phyloP scores from a whole-genome alignment of 1,284 basidiomycete genomes.

The Flammula alnicola region DNA sequence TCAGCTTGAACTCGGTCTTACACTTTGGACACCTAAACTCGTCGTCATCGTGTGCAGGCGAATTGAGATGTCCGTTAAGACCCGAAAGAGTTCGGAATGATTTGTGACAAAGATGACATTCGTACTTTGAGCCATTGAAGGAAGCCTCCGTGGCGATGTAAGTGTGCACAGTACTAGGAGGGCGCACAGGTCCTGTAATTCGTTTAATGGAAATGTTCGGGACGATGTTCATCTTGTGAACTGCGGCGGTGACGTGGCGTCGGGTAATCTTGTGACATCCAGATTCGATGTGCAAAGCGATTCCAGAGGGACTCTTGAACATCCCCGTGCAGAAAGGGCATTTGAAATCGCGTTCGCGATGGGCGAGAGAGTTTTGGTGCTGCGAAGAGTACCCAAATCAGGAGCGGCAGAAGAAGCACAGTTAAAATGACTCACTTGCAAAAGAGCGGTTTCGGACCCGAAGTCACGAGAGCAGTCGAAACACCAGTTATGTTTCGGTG shows the following conservation, averaged over 20 bases:
- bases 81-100: conserved; percentile 34
- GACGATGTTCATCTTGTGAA: conserved; percentile 37
- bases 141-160: conserved; percentile 39
- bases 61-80: conserved; percentile 46
- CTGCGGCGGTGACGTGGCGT: conserved; percentile 39
- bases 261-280: conserved; percentile 40
- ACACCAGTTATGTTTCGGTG: conserved; percentile 30
- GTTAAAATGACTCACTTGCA: conserved; percentile 19
- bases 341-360: conserved; percentile 27
- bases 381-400: conserved; percentile 13
- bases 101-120: conserved; percentile 44
- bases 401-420: neutral
- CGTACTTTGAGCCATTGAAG: conserved; percentile 44
- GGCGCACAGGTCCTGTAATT: conserved; percentile 25
- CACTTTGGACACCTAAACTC: conserved; percentile 51
- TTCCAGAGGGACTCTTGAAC: conserved; percentile 40
- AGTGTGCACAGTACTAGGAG: conserved; percentile 15
- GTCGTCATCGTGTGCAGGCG: conserved; percentile 44
- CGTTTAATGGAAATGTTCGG: conserved; percentile 40
- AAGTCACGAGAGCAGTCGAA: conserved; percentile 34
- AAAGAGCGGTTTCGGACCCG: conserved; percentile 15
- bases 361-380: conserved; percentile 32
- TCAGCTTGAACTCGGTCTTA: conserved; percentile 35
- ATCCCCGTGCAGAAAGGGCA: conserved; percentile 37
- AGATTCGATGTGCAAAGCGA: conserved; percentile 44